Evolutionary conservation across 1,284 basidiomycete genomes (phyloP).

Genomic region (Meripilus lineatus): DNA sequence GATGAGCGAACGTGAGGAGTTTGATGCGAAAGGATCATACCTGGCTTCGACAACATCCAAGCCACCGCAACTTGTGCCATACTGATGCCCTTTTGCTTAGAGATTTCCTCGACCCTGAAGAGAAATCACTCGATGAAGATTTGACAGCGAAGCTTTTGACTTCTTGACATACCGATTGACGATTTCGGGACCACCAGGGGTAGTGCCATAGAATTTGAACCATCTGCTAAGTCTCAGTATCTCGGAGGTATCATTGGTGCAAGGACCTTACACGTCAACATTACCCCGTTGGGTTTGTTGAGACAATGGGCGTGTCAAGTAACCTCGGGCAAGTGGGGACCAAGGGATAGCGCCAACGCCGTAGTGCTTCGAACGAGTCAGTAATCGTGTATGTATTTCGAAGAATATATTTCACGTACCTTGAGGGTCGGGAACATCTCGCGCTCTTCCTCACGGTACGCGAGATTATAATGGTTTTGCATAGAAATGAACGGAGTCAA

Average conservation of each 20-base stretch:
- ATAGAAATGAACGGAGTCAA: constrained; percentile 66
- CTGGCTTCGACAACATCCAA: constrained; percentile 38
- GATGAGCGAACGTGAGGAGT: constrained; percentile 1
- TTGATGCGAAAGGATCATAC: too few species aligned
- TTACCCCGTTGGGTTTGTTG: constrained; percentile 17
- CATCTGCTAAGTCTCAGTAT: constrained; percentile 22
- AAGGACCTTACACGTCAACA: too few species aligned
- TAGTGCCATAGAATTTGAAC: constrained; percentile 20
- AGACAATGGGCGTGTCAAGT: constrained; percentile 25
- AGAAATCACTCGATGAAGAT: background rate
- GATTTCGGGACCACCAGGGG: constrained; percentile 26
- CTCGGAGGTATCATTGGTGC: too few species aligned
- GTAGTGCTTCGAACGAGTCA: constrained; percentile 16
- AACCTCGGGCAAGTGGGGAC: constrained; percentile 33
- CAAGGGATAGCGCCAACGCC: constrained; percentile 37
- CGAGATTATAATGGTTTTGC: constrained; percentile 59
- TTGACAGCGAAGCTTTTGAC: too few species aligned
- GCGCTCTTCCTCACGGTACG: constrained; percentile 65
- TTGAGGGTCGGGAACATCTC: constrained; percentile 65
- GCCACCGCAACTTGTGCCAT: constrained; percentile 58
- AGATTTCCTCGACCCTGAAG: constrained; percentile 44
- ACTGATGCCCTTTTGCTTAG: constrained; percentile 42
- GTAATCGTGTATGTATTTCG: too few species aligned
- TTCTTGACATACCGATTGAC: constrained; percentile 31
- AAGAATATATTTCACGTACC: too few species aligned